These are phyloP conservation scores for Teunomyces barrocoloradensis DNA, from an alignment of 805 yeast genomes.

Conservation along the genomic window DNA sequence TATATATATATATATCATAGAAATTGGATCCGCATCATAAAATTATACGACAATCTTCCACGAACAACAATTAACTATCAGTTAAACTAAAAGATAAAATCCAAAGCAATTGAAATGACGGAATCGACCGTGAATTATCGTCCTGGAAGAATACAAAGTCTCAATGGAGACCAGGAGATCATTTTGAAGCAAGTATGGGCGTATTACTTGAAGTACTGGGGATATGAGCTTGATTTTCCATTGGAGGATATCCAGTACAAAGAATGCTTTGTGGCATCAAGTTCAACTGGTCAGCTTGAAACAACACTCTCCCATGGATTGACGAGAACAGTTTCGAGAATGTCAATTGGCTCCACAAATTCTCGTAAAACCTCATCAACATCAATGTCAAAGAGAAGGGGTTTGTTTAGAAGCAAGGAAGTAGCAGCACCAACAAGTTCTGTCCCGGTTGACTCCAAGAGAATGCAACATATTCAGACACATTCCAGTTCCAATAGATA, in stretches of 20 bases:
- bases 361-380: conserved; percentile 22
- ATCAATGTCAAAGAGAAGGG: conserved; percentile 24
- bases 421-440: conserved; percentile 9
- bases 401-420: conserved; percentile 21
- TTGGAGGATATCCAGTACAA: conserved; percentile 26
- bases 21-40: background rate
- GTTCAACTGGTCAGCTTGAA: conserved; percentile 12
- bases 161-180: conserved; percentile 53
- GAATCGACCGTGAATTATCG: conserved; percentile 16
- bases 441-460: conserved; percentile 20
- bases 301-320: conserved; percentile 13
- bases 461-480: conserved; percentile 28
- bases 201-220: conserved; percentile 57
- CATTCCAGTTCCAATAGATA: conserved; percentile 26
- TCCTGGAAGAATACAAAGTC: conserved; percentile 38
- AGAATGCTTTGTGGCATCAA: conserved; percentile 33
- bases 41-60: background rate
- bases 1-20: background rate
- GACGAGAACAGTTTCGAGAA: conserved; percentile 20
- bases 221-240: conserved; percentile 38
- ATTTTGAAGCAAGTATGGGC: conserved; percentile 72
- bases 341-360: conserved; percentile 23
- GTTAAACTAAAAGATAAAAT: background rate
- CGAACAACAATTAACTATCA: no score
- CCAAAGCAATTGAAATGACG: background rate